phyloP scores from a whole-genome alignment of 108 stramenopile species.

The Cyclotella baltica region DNA sequence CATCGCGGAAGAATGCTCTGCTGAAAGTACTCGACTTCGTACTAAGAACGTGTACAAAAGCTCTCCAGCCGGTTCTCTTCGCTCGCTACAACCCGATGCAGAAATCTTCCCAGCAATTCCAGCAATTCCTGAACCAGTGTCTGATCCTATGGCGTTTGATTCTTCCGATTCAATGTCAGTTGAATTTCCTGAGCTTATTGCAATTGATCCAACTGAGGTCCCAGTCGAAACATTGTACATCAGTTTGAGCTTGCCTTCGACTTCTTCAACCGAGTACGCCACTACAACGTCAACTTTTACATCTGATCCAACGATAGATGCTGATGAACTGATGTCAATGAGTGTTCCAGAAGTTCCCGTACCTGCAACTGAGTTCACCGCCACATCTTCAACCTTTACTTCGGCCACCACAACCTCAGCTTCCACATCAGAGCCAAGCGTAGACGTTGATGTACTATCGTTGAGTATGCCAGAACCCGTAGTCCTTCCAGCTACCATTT shows the following conservation, averaged over 20 bases:
- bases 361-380: neutral
- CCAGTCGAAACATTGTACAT: neutral
- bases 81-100: neutral
- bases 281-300: neutral
- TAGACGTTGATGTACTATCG: neutral
- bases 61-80: neutral
- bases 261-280: neutral
- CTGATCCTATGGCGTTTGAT: no score
- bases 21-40: conserved; percentile 3
- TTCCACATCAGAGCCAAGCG: neutral
- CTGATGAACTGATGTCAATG: neutral
- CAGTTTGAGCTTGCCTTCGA: neutral
- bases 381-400: neutral
- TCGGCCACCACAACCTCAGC: neutral
- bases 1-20: neutral
- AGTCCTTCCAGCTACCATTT: conserved; percentile 1
- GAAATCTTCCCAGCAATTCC: neutral
- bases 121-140: neutral
- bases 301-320: neutral
- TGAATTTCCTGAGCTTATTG: neutral
- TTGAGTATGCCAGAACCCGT: neutral
- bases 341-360: neutral
- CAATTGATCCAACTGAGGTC: neutral
- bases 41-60: neutral
- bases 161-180: no score